Base-by-base conservation (phyloP, 2,329 filamentous ascomycete species). In the Ceratocystis papillata region DNA sequence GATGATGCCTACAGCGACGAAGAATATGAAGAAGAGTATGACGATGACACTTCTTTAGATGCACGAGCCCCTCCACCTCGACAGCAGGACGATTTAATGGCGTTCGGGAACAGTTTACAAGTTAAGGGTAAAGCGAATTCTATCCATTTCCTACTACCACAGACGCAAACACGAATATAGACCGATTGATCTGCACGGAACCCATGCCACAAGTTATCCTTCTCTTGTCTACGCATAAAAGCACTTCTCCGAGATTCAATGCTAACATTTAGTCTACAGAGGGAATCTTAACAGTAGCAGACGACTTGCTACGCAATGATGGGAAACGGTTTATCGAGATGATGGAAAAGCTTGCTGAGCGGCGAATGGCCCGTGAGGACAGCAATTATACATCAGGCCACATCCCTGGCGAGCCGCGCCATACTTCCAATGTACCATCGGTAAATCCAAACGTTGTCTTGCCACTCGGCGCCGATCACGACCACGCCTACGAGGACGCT, bases 291-390 rank as follows among this genome's bases (percentile, higher is more conserved):
- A 99, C 94, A 70, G 94, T 99, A 73, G 94, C 94, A 75, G 94
- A 99, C 80, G 94, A 99, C 78, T 82, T 99, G 70, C 83, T 99
- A 69, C 97, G 97, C 77, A 99, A 99, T 77, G 94, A 99, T 76
- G 94, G 94, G 73, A 96, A 96, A 77, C 96, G 96, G 74, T 99
- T 99, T 79, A 99, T 99, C 77, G 94, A 99, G 76, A 99, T 99
- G 94, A 99, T 99, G 94, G 94, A 99, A 76, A 93, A 97, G 78
- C 83, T 99, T 72, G 94, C 94, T 46, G 94, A 99, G 78, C 89
- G 93, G 72, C 86, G 94, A 72, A 96, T 99, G 93, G 90, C 92
- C 73, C 87, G 94, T 71, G 93, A 97, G 79, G 92, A 94, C 77
- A 91, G 96, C 33, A 61, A 45, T 48, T 60, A 50, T 48, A 28